Base-by-base conservation (phyloP, 2,329 filamentous ascomycete species). In the Colletotrichum filicis region DNA sequence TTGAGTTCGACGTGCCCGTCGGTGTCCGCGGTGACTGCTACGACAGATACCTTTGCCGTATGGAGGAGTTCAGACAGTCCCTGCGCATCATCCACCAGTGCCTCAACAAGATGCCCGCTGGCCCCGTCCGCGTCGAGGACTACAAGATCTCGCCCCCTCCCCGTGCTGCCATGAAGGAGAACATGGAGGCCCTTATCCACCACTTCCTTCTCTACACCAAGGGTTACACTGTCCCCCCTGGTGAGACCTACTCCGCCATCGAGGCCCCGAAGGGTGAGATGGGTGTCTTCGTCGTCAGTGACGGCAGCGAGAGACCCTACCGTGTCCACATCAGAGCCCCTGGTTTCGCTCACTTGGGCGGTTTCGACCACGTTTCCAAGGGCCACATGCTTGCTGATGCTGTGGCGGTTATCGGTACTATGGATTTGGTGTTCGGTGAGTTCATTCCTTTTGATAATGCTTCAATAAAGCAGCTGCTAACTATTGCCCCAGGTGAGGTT, bases 221-320 rank as follows among this genome's bases (percentile, higher is more conserved):
- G 90, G 97, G 97, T 73, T 99, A 99, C 85, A 91, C 95, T 57
- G 97, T 99, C 4, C 97, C 97, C 56, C 97, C 97, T 8, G 97
- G 97, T 75, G 97, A 99, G 89, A 99, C 97, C 6, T 99, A 99
- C 89, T 95, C 93, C 59, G 96, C 93, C 75, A 99, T 99, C 76
- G 97, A 99, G 88, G 97, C 97, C n/a, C 97, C 97, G 74, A 99
- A 99, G 92, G 97, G 97, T 79, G 97, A 99, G 88, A 99, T 99
- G 97, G 97, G 93, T 83, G 97, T 99, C 57, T 99, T 93, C 83
- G 87, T 99, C 64, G 97, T 99, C 80, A 97, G 94, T 82, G 97
- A 99, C 82, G 97, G 97, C 76, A 97, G 92, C 82, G 97, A 99
- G 90, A 90, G 97, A 80, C 97, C 97, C 59, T 99, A 99, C 87